Conservation (phyloP, 192 early-diverging fungal species). For the Haplosporangium gracile region DNA sequence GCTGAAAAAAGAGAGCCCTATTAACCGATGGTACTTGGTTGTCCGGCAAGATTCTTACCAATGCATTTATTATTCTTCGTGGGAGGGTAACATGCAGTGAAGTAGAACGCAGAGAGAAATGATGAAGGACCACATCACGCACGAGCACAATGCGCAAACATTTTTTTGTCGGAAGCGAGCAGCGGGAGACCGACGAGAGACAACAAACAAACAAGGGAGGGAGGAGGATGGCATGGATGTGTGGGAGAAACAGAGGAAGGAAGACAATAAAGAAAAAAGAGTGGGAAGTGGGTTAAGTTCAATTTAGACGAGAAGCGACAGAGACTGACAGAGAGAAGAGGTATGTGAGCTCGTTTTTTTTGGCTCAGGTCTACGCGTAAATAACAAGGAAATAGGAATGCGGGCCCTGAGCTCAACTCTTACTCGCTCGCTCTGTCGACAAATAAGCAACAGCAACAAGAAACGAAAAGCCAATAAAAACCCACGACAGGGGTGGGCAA, state of each 20-base stretch:
- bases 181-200: background rate
- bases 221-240: background rate
- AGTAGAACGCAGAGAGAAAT: background rate
- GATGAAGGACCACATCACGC: background rate
- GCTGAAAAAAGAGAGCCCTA: background rate
- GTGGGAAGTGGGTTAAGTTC: too few relatives aligned
- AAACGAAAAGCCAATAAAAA: background rate
- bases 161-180: background rate
- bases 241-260: background rate
- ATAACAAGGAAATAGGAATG: background rate
- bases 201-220: background rate
- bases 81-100: background rate
- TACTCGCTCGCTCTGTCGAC: background rate
- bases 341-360: background rate
- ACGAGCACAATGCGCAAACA: conserved; percentile 5
- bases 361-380: background rate
- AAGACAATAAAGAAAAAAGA: too few relatives aligned
- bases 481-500: background rate
- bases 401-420: background rate
- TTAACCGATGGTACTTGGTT: background rate
- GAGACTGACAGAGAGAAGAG: background rate
- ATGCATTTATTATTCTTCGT: background rate
- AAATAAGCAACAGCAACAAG: background rate
- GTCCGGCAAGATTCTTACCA: conserved; percentile 16
- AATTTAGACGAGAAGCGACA: too few relatives aligned